Conservation (phyloP, 129 eudicot genomes). For the Flaveria sonorensis region DNA sequence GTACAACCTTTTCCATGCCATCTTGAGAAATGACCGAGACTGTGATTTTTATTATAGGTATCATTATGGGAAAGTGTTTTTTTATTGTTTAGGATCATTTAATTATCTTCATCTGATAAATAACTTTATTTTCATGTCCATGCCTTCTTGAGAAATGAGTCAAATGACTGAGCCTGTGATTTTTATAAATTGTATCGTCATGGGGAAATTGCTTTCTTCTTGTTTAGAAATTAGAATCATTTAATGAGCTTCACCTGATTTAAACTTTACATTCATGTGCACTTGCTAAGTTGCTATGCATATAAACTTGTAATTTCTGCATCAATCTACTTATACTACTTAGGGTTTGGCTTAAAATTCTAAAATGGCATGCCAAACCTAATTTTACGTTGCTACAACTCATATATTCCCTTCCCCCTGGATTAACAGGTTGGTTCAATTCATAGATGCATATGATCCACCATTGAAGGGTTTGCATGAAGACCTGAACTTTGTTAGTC, state of each 20-base stretch:
- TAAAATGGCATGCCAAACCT: slow-evolving; percentile 3
- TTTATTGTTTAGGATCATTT: slow-evolving; percentile 9
- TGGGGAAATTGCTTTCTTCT: background rate
- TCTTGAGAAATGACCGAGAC: slow-evolving; percentile 80
- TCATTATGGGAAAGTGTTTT: background rate
- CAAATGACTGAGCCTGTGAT: slow-evolving; percentile 66
- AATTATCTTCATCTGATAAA: slow-evolving; percentile 1
- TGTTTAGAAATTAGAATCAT: background rate
- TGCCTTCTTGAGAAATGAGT: slow-evolving; percentile 70
- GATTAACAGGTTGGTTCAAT: slow-evolving; percentile 77
- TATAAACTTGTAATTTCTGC: slow-evolving; percentile 4
- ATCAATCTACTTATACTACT: slow-evolving; percentile 7
- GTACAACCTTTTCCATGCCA: slow-evolving; percentile 86
- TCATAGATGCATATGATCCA: slow-evolving; percentile 89
- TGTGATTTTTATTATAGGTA: slow-evolving; percentile 96
- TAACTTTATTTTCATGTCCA: background rate
- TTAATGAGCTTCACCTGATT: slow-evolving; percentile 3
- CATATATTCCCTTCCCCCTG: slow-evolving; percentile 18
- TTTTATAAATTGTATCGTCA: slow-evolving; percentile 70
- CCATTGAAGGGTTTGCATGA: slow-evolving; percentile 96
- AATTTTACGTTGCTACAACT: slow-evolving; percentile 20
- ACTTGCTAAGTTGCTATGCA: slow-evolving; percentile 24
- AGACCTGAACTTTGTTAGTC: slow-evolving; percentile 97
- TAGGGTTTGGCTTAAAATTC: slow-evolving; percentile 5
- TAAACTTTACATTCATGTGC: background rate